Base-by-base conservation (phyloP, 805 yeast genomes). In the Saccharomycopsis malanga region DNA sequence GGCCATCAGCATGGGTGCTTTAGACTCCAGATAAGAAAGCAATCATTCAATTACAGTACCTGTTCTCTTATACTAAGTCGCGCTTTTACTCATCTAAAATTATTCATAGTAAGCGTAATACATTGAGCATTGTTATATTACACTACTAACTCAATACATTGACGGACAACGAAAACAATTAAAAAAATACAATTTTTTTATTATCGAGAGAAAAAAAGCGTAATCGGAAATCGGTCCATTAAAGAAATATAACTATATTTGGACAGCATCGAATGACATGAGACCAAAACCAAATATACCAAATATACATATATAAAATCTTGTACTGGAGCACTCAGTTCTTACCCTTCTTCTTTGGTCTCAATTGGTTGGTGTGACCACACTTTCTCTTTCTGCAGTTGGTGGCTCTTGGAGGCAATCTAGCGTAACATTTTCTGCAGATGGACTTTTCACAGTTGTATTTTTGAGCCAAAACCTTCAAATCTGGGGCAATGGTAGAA, bases 361-460 rank as follows among this genome's bases (percentile, higher is more conserved):
- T 88, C 76, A 93, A 87, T 81, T 93, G 98, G 83, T 93, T 93
- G 73, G 96, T 81, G 94, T 93, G 98, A 70, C 98, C 98, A 79
- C 98, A 93, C 84, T 93, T 93, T 87, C 97, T 88, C 98, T 93
- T 93, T 82, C 98, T 88, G 84, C 98, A 93, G 96, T 93, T 93
- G 76, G 98, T 93, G 66, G 98, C 98, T 86, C 98, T 94, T 77
- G 98, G 96, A 70, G 98, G 98, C 71, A 93, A 89, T 83, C 98
- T 93, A 67, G 98, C 97, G 84, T 93, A 93, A 81, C 98, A 93
- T 74, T 89, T 87, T 78, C 98, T 94, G 83, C 98, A 93, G 73
- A 93, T 91, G 61, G 96, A 73, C 79, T 93, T 93, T 61, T 93
- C 98, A 82, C 98, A 93, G 95, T 93, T 93, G 91, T 85, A 93